Evolutionary conservation across 331 rosid species (phyloP).

Genomic region (Telfairia occidentalis): DNA sequence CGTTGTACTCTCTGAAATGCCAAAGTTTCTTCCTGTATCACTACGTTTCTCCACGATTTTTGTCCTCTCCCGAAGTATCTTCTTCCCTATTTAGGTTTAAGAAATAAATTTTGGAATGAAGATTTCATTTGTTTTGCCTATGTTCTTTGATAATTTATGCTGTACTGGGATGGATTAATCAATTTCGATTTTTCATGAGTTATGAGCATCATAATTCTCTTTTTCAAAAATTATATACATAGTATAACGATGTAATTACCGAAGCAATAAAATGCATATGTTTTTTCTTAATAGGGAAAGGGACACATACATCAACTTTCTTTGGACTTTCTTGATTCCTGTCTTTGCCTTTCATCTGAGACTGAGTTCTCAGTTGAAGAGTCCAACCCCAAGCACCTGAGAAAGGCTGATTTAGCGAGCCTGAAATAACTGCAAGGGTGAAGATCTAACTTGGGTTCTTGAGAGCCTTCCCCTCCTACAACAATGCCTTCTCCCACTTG

Average conservation of each 20-base stretch:
- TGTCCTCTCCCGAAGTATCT: too few species aligned
- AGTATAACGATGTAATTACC: background rate
- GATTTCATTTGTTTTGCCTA: background rate
- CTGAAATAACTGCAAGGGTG: constrained; percentile 68
- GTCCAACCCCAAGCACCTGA: constrained; percentile 72
- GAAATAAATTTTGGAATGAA: background rate
- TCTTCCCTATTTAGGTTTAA: background rate
- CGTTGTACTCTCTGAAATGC: background rate
- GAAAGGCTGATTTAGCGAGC: constrained; percentile 52
- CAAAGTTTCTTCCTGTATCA: background rate
- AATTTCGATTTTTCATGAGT: background rate
- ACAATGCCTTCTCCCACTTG: constrained; percentile 29
- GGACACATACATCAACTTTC: constrained; percentile 16
- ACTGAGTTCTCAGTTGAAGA: constrained; percentile 30
- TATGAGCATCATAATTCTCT: background rate
- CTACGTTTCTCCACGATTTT: too few species aligned
- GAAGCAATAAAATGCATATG: background rate
- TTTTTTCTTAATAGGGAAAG: background rate
- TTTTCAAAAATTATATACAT: background rate
- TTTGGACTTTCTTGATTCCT: constrained; percentile 10
- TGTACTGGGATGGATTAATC: background rate
- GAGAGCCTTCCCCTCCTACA: constrained; percentile 30
- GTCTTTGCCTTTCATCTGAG: constrained; percentile 20
- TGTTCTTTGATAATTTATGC: background rate
- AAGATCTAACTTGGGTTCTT: constrained; percentile 23